phyloP scores from a whole-genome alignment of 495 filamentous ascomycete species.

The Penicillium herquei region DNA sequence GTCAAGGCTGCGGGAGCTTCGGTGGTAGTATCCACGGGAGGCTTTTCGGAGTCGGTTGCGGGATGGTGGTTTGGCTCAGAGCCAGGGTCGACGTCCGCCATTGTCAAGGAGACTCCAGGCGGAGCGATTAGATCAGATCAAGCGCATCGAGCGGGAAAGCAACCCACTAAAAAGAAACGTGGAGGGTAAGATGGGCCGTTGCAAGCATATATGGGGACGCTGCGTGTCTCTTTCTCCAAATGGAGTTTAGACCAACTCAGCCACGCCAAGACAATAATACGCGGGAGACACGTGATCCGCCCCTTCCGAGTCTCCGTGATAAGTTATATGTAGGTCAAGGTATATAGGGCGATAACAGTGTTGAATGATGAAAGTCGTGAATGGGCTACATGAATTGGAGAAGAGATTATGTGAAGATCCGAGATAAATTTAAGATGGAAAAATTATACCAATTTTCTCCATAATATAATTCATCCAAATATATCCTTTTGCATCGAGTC shows the following conservation, averaged over 20 bases:
- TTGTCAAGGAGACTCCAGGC: slow-evolving; percentile 40
- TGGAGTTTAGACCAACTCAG: slow-evolving; percentile 21
- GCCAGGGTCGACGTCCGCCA: slow-evolving; percentile 48
- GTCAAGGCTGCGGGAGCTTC: slow-evolving; percentile 27
- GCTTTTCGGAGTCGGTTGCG: slow-evolving; percentile 31
- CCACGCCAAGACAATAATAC: slow-evolving; percentile 2
- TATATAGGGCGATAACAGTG: no score
- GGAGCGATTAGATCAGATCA: slow-evolving; percentile 29
- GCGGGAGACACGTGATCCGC: no score
- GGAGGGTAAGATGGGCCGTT: not conserved
- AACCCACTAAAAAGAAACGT: not conserved
- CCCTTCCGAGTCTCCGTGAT: no score
- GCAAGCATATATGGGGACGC: slow-evolving; percentile 9
- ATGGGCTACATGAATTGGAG: no score
- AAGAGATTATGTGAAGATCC: no score
- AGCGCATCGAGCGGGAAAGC: slow-evolving; percentile 31
- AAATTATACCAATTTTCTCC: no score
- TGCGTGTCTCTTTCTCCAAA: slow-evolving; percentile 24
- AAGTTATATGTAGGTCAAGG: no score
- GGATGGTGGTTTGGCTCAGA: slow-evolving; percentile 33
- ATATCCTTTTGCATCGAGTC: no score
- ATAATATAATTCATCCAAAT: no score
- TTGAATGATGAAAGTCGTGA: no score
- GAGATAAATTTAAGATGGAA: no score
- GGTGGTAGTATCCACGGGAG: slow-evolving; percentile 29